Percentiles rank a stretch among this genome's conserved stretches.
Evolutionary conservation across 2,329 filamentous ascomycete genomes (phyloP).

Genomic region (Ceratocystis cacaofunesta): DNA sequence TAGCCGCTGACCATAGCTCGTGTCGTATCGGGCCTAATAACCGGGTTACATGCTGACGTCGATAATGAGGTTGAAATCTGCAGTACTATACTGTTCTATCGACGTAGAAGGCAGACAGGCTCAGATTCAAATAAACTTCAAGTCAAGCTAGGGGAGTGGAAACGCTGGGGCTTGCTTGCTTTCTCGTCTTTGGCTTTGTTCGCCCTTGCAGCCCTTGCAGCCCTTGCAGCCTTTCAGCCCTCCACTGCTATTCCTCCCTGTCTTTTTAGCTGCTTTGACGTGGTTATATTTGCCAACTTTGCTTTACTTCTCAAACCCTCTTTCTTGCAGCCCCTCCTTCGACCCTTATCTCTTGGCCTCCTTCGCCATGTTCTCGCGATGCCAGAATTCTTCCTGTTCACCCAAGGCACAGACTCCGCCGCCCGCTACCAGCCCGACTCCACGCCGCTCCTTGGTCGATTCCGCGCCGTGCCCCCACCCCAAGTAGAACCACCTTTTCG

Average conservation of each 20-base stretch:
- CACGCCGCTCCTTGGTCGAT: conserved; percentile 48
- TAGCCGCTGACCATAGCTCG: background rate
- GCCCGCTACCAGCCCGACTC: conserved; percentile 36
- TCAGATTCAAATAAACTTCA: background rate
- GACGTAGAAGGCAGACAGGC: background rate
- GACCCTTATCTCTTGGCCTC: background rate
- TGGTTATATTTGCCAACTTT: background rate
- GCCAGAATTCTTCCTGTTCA: conserved; percentile 54
- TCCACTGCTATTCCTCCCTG: background rate
- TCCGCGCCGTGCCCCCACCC: conserved; percentile 44
- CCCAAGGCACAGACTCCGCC: conserved; percentile 47
- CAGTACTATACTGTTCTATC: background rate
- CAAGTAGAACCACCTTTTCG: conserved; percentile 9
- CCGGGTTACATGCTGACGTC: background rate
- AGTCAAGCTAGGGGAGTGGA: background rate
- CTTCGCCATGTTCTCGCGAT: conserved; percentile 25
- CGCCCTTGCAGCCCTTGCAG: background rate
- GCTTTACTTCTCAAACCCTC: background rate
- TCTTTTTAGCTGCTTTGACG: background rate
- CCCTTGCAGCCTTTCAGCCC: background rate
- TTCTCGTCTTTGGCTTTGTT: too few relatives aligned
- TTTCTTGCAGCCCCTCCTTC: background rate
- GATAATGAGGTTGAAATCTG: background rate
- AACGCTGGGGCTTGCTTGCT: too few relatives aligned
- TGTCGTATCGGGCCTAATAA: background rate